A percentile compares a stretch with the other conserved stretches of the same genome.
Conservation (phyloP, 805 yeast species). For the Yarrowia yakushimensis region DNA sequence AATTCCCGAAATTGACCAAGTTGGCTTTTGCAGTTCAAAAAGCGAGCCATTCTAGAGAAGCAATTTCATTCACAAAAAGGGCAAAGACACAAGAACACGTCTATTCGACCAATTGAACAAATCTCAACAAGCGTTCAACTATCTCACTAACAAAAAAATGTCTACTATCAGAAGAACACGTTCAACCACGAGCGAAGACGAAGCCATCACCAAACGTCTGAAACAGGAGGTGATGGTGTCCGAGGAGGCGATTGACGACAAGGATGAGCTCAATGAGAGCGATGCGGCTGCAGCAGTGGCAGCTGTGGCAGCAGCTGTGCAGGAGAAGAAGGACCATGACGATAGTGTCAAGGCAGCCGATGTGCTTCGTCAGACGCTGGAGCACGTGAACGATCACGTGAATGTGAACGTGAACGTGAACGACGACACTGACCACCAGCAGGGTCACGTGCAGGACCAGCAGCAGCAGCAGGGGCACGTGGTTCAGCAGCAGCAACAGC, state of each 20-base stretch:
- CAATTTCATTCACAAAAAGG: too few species aligned
- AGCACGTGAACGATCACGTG: slow-evolving; percentile 5
- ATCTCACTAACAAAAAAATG: neutral
- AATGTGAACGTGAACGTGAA: too few species aligned
- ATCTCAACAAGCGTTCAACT: neutral
- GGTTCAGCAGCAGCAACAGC: neutral
- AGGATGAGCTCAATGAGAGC: slow-evolving; percentile 23
- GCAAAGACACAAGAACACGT: too few species aligned
- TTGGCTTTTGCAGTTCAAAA: neutral
- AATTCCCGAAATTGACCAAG: neutral
- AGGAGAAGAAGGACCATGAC: slow-evolving; percentile 17
- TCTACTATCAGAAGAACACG: slow-evolving; percentile 5
- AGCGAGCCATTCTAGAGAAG: too few species aligned
- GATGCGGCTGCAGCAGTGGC: slow-evolving; percentile 26
- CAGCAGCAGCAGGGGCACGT: neutral
- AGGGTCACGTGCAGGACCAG: neutral
- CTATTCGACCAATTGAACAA: too few species aligned
- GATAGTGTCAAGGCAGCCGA: slow-evolving; percentile 21
- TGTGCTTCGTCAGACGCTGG: slow-evolving; percentile 4
- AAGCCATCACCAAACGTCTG: slow-evolving; percentile 14
- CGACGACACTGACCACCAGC: neutral
- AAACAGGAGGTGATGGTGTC: slow-evolving; percentile 10
- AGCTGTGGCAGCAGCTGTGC: slow-evolving; percentile 24
- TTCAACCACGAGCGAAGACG: neutral
- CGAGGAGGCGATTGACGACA: slow-evolving; percentile 21